Evolutionary conservation across 2,329 filamentous ascomycete genomes (phyloP).

Genomic region (Talaromyces islandicus): DNA sequence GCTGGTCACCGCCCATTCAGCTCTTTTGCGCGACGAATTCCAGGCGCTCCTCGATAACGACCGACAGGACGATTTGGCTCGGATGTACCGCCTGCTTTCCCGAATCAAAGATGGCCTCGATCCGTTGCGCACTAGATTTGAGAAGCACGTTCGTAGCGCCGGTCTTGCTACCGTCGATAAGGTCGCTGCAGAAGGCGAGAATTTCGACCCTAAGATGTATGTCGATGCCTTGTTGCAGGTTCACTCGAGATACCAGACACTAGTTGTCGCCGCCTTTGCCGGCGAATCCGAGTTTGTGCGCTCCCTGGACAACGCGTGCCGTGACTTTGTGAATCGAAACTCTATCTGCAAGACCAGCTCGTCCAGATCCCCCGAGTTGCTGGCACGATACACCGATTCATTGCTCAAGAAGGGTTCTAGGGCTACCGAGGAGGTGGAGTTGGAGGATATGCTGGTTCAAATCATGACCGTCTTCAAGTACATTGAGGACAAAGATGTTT

Average conservation of each 20-base stretch:
- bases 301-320: constrained; percentile 91
- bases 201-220: constrained; percentile 91
- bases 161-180: constrained; percentile 86
- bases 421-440: constrained; percentile 85
- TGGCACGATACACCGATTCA: constrained; percentile 93
- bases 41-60: constrained; percentile 90
- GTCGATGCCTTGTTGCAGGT: constrained; percentile 92
- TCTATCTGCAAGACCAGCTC: constrained; percentile 90
- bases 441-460: constrained; percentile 80
- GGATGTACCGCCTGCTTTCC: constrained; percentile 90
- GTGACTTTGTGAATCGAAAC: constrained; percentile 97
- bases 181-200: constrained; percentile 80
- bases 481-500: constrained; percentile 99
- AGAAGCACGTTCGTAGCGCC: constrained; percentile 85
- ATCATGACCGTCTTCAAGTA: constrained; percentile 99
- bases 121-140: constrained; percentile 78
- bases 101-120: constrained; percentile 89
- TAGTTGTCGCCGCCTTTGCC: constrained; percentile 88
- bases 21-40: constrained; percentile 88
- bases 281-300: constrained; percentile 96
- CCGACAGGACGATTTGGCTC: constrained; percentile 87
- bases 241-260: constrained; percentile 83
- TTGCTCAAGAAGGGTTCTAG: constrained; percentile 85
- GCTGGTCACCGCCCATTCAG: constrained; percentile 81
- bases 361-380: constrained; percentile 86